Conservation (phyloP, 1,284 basidiomycete species). For the Filobasidium uniguttulatum region DNA sequence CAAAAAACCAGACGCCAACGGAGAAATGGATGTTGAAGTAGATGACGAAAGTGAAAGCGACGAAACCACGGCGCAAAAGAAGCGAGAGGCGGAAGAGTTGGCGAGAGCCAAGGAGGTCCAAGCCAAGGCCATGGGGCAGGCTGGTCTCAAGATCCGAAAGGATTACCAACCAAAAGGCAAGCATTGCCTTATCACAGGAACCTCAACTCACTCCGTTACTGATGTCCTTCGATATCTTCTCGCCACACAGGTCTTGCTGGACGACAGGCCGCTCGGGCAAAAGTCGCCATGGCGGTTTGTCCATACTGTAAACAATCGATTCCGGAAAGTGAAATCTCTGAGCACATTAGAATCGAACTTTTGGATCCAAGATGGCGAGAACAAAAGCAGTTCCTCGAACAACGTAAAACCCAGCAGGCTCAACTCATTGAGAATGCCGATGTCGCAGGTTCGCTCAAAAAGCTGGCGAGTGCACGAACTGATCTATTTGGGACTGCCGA, state of each 20-base stretch:
- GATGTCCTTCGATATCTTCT: slow-evolving; percentile 33
- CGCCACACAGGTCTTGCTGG: slow-evolving; percentile 5
- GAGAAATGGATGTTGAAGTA: slow-evolving; percentile 49
- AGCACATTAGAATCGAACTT: slow-evolving; percentile 96
- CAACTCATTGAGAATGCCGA: slow-evolving; percentile 76
- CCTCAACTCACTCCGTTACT: neutral
- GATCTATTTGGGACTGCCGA: slow-evolving; percentile 79
- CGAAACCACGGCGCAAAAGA: slow-evolving; percentile 49
- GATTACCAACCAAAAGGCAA: slow-evolving; percentile 88
- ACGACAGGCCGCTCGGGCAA: slow-evolving; percentile 1
- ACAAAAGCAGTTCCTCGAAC: slow-evolving; percentile 71
- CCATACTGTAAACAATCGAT: slow-evolving; percentile 88
- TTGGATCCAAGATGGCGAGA: slow-evolving; percentile 97
- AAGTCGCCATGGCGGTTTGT: slow-evolving; percentile 64
- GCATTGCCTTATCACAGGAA: slow-evolving; percentile 28
- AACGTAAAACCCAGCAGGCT: slow-evolving; percentile 75
- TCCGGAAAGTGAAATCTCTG: slow-evolving; percentile 82
- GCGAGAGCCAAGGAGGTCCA: slow-evolving; percentile 60
- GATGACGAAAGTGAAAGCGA: slow-evolving; percentile 42
- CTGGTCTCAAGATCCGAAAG: slow-evolving; percentile 89
- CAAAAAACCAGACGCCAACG: slow-evolving; percentile 44
- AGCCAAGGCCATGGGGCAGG: slow-evolving; percentile 58
- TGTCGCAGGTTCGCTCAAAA: slow-evolving; percentile 77
- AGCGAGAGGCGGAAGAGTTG: slow-evolving; percentile 61
- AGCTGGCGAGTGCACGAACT: slow-evolving; percentile 76